A percentile compares a stretch with the other conserved stretches of the same genome.
phyloP scores from a whole-genome alignment of 805 yeast genomes.

The Metschnikowia bowlesiae region DNA sequence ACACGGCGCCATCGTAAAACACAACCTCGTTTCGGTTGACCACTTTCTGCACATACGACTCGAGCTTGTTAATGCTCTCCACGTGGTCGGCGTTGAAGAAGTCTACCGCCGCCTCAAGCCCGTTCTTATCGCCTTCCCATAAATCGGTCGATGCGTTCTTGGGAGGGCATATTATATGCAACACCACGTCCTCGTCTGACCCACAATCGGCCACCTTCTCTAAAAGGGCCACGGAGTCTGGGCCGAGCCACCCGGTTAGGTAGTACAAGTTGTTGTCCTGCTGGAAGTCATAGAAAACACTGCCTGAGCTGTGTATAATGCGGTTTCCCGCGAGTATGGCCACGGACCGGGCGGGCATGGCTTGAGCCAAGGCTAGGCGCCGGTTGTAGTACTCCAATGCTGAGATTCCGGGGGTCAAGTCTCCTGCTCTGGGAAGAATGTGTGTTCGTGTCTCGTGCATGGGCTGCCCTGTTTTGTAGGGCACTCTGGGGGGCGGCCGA shows the following conservation, averaged over 20 bases:
- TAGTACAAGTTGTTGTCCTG: constrained; percentile 88
- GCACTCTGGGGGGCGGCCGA: constrained; percentile 22
- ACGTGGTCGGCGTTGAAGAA: constrained; percentile 85
- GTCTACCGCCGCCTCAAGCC: constrained; percentile 74
- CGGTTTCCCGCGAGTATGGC: constrained; percentile 73
- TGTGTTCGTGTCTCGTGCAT: constrained; percentile 78
- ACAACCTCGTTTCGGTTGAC: constrained; percentile 47
- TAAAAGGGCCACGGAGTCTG: constrained; percentile 65
- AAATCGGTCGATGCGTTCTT: constrained; percentile 72
- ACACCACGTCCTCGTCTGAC: constrained; percentile 45
- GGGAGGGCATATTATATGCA: constrained; percentile 84
- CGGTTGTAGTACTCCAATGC: constrained; percentile 79
- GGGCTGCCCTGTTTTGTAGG: constrained; percentile 74
- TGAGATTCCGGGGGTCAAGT: constrained; percentile 82
- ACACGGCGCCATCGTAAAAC: constrained; percentile 44
- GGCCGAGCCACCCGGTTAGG: constrained; percentile 90
- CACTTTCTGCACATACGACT: constrained; percentile 42
- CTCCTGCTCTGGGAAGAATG: constrained; percentile 65
- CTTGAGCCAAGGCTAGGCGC: constrained; percentile 52
- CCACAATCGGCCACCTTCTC: constrained; percentile 55
- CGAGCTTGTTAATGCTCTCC: constrained; percentile 44
- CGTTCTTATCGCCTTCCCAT: constrained; percentile 96
- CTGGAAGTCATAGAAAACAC: constrained; percentile 88
- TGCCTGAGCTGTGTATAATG: constrained; percentile 78
- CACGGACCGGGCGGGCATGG: constrained; percentile 58